A percentile compares a stretch with the other conserved stretches of the same genome.
Evolutionary conservation across 305 asterid genomes (phyloP).

Genomic region (Striga hermonthica): DNA sequence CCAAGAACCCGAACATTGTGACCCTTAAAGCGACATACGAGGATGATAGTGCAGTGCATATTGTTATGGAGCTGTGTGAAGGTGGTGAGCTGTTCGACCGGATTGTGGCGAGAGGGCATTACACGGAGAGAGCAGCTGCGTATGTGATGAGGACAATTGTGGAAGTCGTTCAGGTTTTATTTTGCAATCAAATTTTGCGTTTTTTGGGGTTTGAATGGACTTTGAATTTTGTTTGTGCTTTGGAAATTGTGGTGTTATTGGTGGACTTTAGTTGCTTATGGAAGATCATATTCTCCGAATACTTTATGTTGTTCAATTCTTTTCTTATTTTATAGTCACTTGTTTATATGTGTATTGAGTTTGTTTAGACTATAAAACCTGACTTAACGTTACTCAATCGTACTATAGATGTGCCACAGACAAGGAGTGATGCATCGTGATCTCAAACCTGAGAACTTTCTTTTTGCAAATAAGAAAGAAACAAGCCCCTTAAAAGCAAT

Average conservation of each 20-base stretch:
- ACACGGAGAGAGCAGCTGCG: slow-evolving; percentile 82
- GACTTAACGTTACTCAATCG: slow-evolving; percentile 27
- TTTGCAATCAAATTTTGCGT: slow-evolving; percentile 14
- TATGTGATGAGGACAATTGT: slow-evolving; percentile 63
- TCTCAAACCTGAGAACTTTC: slow-evolving; percentile 76
- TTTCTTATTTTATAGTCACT: background rate
- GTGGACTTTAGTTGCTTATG: slow-evolving; percentile 18
- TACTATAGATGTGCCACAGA: slow-evolving; percentile 59
- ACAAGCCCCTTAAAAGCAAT: slow-evolving; percentile 62
- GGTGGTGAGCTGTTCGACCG: slow-evolving; percentile 86
- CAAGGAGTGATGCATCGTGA: slow-evolving; percentile 85
- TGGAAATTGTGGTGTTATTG: slow-evolving; percentile 9
- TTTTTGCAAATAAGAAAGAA: slow-evolving; percentile 69
- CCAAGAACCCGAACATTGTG: slow-evolving; percentile 69
- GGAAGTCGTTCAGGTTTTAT: slow-evolving; percentile 70
- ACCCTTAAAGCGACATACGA: slow-evolving; percentile 67
- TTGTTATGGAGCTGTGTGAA: slow-evolving; percentile 82
- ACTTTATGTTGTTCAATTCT: background rate
- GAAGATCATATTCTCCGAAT: slow-evolving; percentile 17
- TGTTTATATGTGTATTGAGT: background rate
- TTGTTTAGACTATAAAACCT: background rate
- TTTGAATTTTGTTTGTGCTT: slow-evolving; percentile 7
- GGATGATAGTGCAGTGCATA: slow-evolving; percentile 71
- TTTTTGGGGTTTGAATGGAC: slow-evolving; percentile 5
- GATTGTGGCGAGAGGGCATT: slow-evolving; percentile 81